Evolutionary conservation across 106 monocot species (phyloP).

Genomic region (Acanthochlamys bracteata): DNA sequence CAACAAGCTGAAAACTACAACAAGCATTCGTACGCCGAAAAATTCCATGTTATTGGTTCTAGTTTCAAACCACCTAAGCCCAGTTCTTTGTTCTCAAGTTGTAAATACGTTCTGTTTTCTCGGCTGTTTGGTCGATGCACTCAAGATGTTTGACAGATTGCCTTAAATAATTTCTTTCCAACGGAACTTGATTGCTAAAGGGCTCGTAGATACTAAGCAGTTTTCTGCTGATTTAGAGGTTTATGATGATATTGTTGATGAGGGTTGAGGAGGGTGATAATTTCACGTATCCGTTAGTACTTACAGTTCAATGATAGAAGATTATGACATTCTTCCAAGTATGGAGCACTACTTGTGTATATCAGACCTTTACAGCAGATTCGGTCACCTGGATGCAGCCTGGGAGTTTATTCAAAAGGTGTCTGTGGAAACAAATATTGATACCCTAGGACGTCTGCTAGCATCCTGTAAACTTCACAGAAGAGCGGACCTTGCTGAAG

Average conservation of each 20-base stretch:
- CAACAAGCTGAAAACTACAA: constrained; percentile 13
- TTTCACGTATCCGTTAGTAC: constrained; percentile 45
- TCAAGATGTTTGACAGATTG: constrained; percentile 22
- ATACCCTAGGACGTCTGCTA: constrained; percentile 53
- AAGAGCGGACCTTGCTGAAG: constrained; percentile 45
- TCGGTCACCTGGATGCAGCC: constrained; percentile 38
- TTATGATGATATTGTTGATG: constrained; percentile 20
- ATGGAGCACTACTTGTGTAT: constrained; percentile 69
- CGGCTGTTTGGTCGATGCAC: constrained; percentile 17
- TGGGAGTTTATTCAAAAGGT: constrained; percentile 45
- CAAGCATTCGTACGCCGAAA: background rate
- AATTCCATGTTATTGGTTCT: constrained; percentile 23
- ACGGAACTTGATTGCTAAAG: constrained; percentile 34
- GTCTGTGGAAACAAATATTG: constrained; percentile 29
- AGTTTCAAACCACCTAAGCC: constrained; percentile 14
- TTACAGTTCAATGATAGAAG: constrained; percentile 35
- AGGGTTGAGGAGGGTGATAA: constrained; percentile 24
- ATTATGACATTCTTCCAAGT: constrained; percentile 32
- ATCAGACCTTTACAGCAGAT: constrained; percentile 43
- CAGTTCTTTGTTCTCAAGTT: constrained; percentile 20
- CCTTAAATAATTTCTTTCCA: constrained; percentile 27
- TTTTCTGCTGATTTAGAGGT: constrained; percentile 20
- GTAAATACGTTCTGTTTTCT: constrained; percentile 17
- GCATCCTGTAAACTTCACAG: constrained; percentile 45
- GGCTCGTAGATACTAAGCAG: constrained; percentile 14